phyloP scores from a whole-genome alignment of 164 flowering plant species.

The Stephania cephalantha region DNA sequence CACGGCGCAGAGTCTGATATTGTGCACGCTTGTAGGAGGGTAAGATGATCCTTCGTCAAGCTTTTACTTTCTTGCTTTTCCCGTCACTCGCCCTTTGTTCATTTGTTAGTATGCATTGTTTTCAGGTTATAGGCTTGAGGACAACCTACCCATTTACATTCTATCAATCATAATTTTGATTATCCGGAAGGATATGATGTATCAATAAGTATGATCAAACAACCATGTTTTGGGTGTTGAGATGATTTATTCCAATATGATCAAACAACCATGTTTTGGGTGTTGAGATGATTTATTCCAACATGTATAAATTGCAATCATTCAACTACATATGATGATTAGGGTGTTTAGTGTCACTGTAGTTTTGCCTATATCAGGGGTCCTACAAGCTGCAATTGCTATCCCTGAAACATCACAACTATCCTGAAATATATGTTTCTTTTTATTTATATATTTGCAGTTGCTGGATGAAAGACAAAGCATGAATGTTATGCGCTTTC shows the following conservation, averaged over 20 bases:
- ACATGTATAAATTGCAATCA: too few relatives aligned
- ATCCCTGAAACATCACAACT: background rate
- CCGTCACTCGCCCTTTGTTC: background rate
- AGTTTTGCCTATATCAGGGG: background rate
- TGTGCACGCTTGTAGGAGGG: slow-evolving; percentile 32
- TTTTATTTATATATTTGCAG: slow-evolving; percentile 21
- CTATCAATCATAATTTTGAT: background rate
- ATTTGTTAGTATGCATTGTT: background rate
- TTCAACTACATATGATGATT: too few relatives aligned
- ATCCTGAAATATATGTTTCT: background rate
- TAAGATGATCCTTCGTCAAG: slow-evolving; percentile 1
- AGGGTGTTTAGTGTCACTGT: background rate
- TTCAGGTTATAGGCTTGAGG: background rate
- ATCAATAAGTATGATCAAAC: background rate
- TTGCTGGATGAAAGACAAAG: slow-evolving; percentile 61
- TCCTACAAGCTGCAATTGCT: background rate
- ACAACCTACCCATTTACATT: background rate
- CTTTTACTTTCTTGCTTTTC: background rate
- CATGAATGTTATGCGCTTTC: slow-evolving; percentile 54
- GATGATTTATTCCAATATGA: too few relatives aligned
- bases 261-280: too few relatives aligned
- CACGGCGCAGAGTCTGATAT: slow-evolving; percentile 30
- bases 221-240: background rate
- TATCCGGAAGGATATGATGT: background rate
- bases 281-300: too few relatives aligned